phyloP scores from a whole-genome alignment of 179 eudicot species.

The Sideroxylon spinosum region DNA sequence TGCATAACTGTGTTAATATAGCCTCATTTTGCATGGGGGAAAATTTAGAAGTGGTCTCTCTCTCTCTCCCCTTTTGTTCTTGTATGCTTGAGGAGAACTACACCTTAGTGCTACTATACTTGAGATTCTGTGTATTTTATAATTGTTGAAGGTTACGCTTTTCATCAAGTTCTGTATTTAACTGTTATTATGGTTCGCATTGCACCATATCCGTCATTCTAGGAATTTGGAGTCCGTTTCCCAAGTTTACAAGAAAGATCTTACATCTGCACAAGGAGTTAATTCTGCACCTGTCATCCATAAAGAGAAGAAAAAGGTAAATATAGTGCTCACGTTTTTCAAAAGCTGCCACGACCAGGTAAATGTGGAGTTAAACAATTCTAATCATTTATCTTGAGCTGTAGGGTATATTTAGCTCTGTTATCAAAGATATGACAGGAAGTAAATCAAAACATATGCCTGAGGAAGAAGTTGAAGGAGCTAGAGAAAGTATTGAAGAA shows the following conservation, averaged over 20 bases:
- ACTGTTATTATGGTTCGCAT: neutral
- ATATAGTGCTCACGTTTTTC: neutral
- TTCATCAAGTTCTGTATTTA: neutral
- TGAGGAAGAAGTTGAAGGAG: slow-evolving; percentile 39
- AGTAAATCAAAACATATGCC: slow-evolving; percentile 45
- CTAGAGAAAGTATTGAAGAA: slow-evolving; percentile 51
- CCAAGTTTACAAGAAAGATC: slow-evolving; percentile 51
- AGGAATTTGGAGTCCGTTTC: slow-evolving; percentile 63
- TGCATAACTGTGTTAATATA: neutral
- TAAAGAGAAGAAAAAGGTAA: slow-evolving; percentile 95
- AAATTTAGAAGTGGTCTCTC: neutral
- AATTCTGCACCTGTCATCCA: slow-evolving; percentile 38
- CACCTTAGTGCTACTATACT: neutral
- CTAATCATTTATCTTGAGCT: slow-evolving; percentile 6
- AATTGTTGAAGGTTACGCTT: neutral
- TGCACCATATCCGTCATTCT: neutral
- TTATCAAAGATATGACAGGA: slow-evolving; percentile 60
- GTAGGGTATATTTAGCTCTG: slow-evolving; percentile 79
- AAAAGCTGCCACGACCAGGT: neutral
- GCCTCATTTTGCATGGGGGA: neutral
- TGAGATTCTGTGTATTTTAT: neutral
- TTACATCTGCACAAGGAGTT: slow-evolving; percentile 37
- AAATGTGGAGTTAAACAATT: slow-evolving; percentile 1
- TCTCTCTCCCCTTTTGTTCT: neutral
- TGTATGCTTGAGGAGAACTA: neutral